Evolutionary conservation across 140 eudicot genomes (phyloP).

Genomic region (Cichorium intybus): DNA sequence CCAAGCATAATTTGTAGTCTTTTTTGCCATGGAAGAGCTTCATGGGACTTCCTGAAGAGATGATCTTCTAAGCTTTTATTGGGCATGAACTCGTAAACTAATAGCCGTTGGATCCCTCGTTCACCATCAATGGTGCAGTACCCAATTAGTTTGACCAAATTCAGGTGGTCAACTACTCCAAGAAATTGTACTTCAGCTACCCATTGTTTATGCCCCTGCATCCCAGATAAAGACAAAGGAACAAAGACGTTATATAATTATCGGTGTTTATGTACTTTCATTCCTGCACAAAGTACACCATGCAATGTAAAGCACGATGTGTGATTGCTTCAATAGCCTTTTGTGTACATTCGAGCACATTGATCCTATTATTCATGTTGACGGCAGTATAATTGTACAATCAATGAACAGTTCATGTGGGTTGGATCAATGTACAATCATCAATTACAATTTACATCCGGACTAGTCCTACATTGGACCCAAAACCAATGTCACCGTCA

Average conservation of each 20-base stretch:
- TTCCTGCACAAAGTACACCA: slow-evolving; percentile 11
- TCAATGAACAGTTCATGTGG: no score
- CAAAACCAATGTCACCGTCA: no score
- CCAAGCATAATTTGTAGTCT: slow-evolving; percentile 56
- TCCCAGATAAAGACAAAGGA: background rate
- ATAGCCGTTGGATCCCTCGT: slow-evolving; percentile 57
- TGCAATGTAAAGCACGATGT: slow-evolving; percentile 4
- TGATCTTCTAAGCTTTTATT: slow-evolving; percentile 65
- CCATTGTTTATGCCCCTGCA: slow-evolving; percentile 75
- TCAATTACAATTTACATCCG: no score
- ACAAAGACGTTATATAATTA: no score
- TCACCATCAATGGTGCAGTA: slow-evolving; percentile 61
- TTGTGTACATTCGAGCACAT: no score
- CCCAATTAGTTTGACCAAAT: slow-evolving; percentile 65
- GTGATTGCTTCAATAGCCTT: no score
- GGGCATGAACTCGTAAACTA: slow-evolving; percentile 63
- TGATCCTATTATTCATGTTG: no score
- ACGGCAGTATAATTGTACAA: no score
- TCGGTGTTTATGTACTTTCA: background rate
- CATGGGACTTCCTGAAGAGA: slow-evolving; percentile 37
- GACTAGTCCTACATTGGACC: no score
- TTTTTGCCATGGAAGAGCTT: slow-evolving; percentile 51
- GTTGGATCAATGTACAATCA: no score
- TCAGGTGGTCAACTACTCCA: slow-evolving; percentile 63
- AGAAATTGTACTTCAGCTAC: slow-evolving; percentile 59